Percentiles rank a stretch among this genome's conserved stretches.
Conservation (phyloP, 2,329 filamentous ascomycete genomes). For the Stagonosporopsis tanaceti region DNA sequence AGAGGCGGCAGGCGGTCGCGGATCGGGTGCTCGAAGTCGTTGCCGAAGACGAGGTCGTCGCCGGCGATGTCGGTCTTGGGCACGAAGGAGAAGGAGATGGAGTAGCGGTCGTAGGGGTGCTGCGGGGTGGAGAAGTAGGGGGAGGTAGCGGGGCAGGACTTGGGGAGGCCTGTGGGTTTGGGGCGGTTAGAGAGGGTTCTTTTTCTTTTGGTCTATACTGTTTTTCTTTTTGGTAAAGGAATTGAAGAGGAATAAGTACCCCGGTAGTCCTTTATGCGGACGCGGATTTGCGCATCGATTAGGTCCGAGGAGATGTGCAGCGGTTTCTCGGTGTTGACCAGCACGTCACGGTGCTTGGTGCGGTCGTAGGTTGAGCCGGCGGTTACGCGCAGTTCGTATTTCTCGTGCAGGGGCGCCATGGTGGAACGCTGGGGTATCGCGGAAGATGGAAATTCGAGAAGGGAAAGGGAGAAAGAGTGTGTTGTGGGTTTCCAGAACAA, state of each 20-base stretch:
- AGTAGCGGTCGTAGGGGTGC: constrained; percentile 82
- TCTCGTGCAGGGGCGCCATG: constrained; percentile 57
- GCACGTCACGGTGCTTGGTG: constrained; percentile 74
- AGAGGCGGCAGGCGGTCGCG: constrained; percentile 85
- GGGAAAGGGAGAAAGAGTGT: not conserved
- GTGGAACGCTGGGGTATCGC: not conserved
- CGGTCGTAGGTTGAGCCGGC: constrained; percentile 80
- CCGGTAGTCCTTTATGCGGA: constrained; percentile 74
- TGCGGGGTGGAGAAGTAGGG: constrained; percentile 78
- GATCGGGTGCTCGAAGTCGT: constrained; percentile 93
- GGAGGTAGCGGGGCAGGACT: constrained; percentile 71
- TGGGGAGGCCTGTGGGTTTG: constrained; percentile 69
- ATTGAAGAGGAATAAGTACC: constrained; percentile 35
- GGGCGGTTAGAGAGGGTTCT: constrained; percentile 6
- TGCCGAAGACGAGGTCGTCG: constrained; percentile 85
- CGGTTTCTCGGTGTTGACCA: constrained; percentile 74
- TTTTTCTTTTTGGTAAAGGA: too few species aligned
- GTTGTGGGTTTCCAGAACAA: not conserved
- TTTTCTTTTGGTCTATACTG: too few species aligned
- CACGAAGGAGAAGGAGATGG: constrained; percentile 79
- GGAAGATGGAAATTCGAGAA: not conserved
- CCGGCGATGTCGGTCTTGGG: constrained; percentile 73
- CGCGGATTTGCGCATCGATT: constrained; percentile 72
- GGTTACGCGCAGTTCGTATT: constrained; percentile 83
- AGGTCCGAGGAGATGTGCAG: constrained; percentile 69